Evolutionary conservation across 176 grass and related monocot species (phyloP).

Genomic region (Eragrostis curvula): DNA sequence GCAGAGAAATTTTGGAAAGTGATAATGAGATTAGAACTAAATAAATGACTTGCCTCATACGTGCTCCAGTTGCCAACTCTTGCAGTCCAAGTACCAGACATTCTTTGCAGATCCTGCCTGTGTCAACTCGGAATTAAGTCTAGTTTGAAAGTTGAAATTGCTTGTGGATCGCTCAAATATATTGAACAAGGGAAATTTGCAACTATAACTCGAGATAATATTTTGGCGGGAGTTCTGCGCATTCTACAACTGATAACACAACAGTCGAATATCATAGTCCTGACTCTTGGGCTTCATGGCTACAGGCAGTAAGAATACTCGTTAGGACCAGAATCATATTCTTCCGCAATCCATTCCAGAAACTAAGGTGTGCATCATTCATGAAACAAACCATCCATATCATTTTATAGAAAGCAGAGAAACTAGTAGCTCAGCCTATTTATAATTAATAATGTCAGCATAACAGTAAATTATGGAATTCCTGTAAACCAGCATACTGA

Average conservation of each 20-base stretch:
- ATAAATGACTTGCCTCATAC: conserved; percentile 61
- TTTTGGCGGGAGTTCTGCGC: neutral
- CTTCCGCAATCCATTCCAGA: neutral
- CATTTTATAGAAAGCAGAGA: neutral
- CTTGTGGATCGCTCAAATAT: neutral
- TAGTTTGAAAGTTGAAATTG: conserved; percentile 1
- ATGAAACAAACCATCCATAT: neutral
- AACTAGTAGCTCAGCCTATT: neutral
- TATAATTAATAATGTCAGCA: neutral
- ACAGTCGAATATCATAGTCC: neutral
- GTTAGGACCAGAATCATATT: neutral
- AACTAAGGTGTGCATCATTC: conserved; percentile 1
- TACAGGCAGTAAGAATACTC: neutral
- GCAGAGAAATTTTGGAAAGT: conserved; percentile 7
- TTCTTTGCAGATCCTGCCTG: conserved; percentile 97
- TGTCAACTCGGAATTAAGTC: conserved; percentile 64
- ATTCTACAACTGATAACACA: neutral
- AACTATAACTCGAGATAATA: neutral
- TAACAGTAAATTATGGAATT: neutral
- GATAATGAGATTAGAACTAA: conserved; percentile 17
- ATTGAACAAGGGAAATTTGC: neutral
- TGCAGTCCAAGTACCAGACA: conserved; percentile 83
- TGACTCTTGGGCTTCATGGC: neutral
- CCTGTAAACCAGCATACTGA: neutral
- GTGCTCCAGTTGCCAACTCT: conserved; percentile 80